Conservation (phyloP, 495 filamentous ascomycete species). For the Tuber microsphaerosporum region DNA sequence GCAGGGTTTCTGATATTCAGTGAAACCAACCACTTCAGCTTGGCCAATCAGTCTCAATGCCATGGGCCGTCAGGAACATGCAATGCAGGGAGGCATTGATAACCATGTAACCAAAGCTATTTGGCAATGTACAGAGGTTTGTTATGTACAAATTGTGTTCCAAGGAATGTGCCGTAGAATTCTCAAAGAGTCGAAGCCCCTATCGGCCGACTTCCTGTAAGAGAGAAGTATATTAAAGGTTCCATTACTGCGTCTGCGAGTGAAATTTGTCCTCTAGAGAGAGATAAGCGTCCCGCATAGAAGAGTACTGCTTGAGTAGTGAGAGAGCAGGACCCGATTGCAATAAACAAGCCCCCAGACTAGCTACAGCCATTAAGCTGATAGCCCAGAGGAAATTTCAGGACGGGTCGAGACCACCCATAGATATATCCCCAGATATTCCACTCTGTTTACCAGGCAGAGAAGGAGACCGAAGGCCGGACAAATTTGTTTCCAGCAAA, state of each 20-base stretch:
- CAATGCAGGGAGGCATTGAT: slow-evolving; percentile 22
- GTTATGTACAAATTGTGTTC: neutral
- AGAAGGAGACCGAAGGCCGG: neutral
- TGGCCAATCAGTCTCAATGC: slow-evolving; percentile 14
- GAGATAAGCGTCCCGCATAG: too few relatives aligned
- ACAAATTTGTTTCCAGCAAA: neutral
- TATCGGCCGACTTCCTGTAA: neutral
- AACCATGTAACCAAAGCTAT: neutral
- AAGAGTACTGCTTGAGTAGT: neutral
- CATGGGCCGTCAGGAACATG: slow-evolving; percentile 28
- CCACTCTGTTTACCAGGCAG: neutral
- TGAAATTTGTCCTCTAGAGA: too few relatives aligned
- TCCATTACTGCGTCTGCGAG: too few relatives aligned
- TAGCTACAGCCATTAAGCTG: too few relatives aligned
- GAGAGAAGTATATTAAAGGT: neutral
- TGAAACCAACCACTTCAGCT: slow-evolving; percentile 31
- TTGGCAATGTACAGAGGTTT: neutral
- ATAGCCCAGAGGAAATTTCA: too few relatives aligned
- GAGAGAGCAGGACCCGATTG: too few relatives aligned
- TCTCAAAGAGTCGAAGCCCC: neutral
- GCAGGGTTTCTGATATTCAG: slow-evolving; percentile 32
- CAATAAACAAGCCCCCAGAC: too few relatives aligned
- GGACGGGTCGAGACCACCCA: too few relatives aligned
- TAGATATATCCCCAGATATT: too few relatives aligned
- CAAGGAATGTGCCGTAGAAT: neutral